Evolutionary conservation across 257 asterid species (phyloP).

Genomic region (Rauvolfia tetraphylla): DNA sequence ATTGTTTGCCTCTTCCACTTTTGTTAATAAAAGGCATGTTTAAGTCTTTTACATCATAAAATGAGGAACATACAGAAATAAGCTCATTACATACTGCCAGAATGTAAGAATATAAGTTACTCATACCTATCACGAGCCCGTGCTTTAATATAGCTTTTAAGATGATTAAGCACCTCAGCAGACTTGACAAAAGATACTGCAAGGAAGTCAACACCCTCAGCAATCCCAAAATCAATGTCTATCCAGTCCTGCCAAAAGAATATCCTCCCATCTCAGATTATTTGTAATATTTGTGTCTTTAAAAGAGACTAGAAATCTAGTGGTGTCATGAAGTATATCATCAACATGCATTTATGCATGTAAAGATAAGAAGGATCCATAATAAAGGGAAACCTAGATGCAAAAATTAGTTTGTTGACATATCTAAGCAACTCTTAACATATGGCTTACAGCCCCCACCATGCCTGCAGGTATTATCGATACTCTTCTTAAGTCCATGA

Average conservation of each 20-base stretch:
- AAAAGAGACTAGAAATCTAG: neutral
- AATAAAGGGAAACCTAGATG: neutral
- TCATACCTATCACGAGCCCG: slow-evolving; percentile 89
- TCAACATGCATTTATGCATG: neutral
- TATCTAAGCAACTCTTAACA: neutral
- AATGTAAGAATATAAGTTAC: neutral
- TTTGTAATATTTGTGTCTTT: slow-evolving; percentile 4
- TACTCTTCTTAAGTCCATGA: neutral
- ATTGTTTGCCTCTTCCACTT: neutral
- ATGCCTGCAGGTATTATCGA: neutral
- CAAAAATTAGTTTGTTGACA: neutral
- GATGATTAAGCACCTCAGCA: slow-evolving; percentile 95
- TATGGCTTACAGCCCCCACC: neutral
- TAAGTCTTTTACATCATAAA: neutral
- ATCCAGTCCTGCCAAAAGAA: slow-evolving; percentile 75
- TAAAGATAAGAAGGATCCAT: neutral
- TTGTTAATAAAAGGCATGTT: neutral
- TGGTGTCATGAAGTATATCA: neutral
- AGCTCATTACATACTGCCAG: slow-evolving; percentile 9
- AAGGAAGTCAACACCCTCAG: slow-evolving; percentile 95
- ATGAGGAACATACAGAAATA: slow-evolving; percentile 9
- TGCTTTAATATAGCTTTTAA: slow-evolving; percentile 90
- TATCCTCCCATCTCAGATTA: slow-evolving; percentile 24
- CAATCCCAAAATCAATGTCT: slow-evolving; percentile 96
- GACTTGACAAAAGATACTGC: slow-evolving; percentile 99